Evolutionary conservation across 371 early-diverging fungal genomes (phyloP), one percentile per base, ranked within the genome.

Genomic region (Mucor racemosus): DNA sequence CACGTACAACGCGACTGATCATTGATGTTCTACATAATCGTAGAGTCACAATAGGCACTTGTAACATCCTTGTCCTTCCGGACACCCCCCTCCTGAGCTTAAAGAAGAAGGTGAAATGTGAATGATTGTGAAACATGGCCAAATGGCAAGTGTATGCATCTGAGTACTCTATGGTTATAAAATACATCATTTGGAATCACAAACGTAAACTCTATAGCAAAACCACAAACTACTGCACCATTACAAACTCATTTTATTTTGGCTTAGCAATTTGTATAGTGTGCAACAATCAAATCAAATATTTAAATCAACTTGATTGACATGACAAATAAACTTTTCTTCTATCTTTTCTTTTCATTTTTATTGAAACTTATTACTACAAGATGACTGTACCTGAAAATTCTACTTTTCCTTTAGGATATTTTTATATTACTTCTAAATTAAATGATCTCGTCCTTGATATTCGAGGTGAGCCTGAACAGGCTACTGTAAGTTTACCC

Each of bases 381-480:
- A 36, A 33, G 17, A 78, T 78, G 78, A 78, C 78, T 39, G 67
- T 73, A 38, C 48, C 56, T 41, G 65, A 71, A 53, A 66, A 50
- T 14, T 44, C 60, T 39, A 17, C 41, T 7, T 82, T 82, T 38
- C 82, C 82, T 35, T 68, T 79, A 58, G 85, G 86, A 41, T 72
- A 76, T 69, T 79, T 75, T 57, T 79, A 73, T 38, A 74, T 76
- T 46, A 46, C 75, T 40, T 77, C 76, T 58, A 72, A 76, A 39
- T 38, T 82, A 65, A 73, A 71, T 50, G 72, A 66, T 21, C 65
- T 81, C 8, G 78, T 73, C 10, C 46, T 77, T 13, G 82, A 79
- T 66, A 35, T 68, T 17, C 69, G 69, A n/a, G 65, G 64, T 2
- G 53, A 60, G 6, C 60, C 69, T 44, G 60, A 68, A 38, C 39